These are phyloP conservation scores for Geotrichum ghanense DNA, from an alignment of 805 yeast genomes.

Conservation along the genomic window DNA sequence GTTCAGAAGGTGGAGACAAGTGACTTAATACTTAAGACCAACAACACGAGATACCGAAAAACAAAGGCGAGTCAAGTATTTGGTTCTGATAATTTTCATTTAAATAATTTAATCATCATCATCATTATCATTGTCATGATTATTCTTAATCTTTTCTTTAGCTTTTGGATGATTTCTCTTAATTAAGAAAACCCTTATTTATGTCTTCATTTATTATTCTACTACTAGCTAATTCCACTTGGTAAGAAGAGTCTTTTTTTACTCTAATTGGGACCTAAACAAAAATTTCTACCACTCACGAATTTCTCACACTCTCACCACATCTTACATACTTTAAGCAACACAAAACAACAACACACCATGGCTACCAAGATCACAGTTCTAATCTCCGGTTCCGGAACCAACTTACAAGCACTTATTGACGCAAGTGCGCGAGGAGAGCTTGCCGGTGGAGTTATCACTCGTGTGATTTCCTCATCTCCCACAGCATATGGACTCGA, in stretches of 20 bases:
- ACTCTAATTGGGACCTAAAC: no score
- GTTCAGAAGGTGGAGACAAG: background rate
- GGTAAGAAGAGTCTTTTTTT: no score
- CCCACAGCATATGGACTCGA: conserved; percentile 77
- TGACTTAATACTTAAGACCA: background rate
- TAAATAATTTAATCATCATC: no score
- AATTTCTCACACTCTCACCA: background rate
- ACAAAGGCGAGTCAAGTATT: background rate
- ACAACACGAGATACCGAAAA: background rate
- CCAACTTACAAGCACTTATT: conserved; percentile 90
- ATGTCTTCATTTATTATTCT: no score
- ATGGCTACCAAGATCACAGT: conserved; percentile 41
- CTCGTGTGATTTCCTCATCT: conserved; percentile 76
- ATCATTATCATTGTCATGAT: no score
- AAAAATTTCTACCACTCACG: background rate
- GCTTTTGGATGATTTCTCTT: no score
- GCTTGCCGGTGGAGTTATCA: conserved; percentile 37
- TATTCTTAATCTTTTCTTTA: no score
- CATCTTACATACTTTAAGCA: no score
- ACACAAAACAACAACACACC: no score
- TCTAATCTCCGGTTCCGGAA: conserved; percentile 87
- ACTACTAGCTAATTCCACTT: no score
- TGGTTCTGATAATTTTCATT: background rate
- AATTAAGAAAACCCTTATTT: no score
- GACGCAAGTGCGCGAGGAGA: conserved; percentile 44